A percentile compares a stretch with the other conserved stretches of the same genome.
Conservation (phyloP, 331 rosid species). For the Malus hybrid region DNA sequence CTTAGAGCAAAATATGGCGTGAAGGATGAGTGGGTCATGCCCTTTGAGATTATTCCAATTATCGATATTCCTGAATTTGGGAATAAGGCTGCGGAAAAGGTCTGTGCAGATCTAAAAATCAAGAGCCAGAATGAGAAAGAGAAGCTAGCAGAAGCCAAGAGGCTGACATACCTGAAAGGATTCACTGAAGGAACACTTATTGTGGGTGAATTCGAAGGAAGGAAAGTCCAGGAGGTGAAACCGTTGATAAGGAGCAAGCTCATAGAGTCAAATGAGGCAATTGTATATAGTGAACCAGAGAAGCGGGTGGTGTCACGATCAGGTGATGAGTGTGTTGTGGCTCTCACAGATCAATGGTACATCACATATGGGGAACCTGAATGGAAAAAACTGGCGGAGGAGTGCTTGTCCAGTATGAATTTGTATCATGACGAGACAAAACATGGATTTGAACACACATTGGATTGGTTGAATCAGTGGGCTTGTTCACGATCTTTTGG, state of each 20-base stretch:
- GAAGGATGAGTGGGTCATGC: conserved; percentile 83
- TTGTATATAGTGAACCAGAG: conserved; percentile 83
- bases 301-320: conserved; percentile 73
- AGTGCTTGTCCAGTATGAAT: conserved; percentile 63
- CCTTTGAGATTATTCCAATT: conserved; percentile 75
- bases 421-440: conserved; percentile 68
- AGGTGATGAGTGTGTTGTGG: conserved; percentile 93
- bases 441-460: conserved; percentile 85
- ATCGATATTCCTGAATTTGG: conserved; percentile 70
- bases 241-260: conserved; percentile 72
- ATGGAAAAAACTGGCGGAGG: conserved; percentile 72
- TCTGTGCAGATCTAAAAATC: conserved; percentile 73
- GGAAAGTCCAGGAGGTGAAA: conserved; percentile 80
- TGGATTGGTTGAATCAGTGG: conserved; percentile 88
- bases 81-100: conserved; percentile 66
- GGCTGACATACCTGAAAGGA: conserved; percentile 85
- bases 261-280: conserved; percentile 64
- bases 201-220: conserved; percentile 65
- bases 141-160: conserved; percentile 94
- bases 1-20: conserved; percentile 72
- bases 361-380: conserved; percentile 77
- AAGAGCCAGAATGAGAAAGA: conserved; percentile 89
- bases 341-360: conserved; percentile 96
- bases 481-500: conserved; percentile 91
- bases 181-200: conserved; percentile 82